Evolutionary conservation across 2,329 filamentous ascomycete genomes (phyloP).

Genomic region (Scopulariopsis brevicaulis): DNA sequence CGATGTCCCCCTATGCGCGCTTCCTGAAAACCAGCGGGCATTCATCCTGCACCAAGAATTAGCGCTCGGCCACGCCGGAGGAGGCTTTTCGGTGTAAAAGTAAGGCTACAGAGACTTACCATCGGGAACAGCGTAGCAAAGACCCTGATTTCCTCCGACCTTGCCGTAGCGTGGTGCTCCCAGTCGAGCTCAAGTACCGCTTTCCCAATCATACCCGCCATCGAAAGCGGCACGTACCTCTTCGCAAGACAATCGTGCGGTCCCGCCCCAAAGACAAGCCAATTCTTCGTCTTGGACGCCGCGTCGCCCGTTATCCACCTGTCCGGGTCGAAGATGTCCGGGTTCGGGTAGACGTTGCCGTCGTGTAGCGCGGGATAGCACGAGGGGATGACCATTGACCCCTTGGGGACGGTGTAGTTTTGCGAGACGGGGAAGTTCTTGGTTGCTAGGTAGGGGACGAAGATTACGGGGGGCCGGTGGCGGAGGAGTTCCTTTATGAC

Average conservation of each 20-base stretch:
- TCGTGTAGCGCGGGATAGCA: conserved; percentile 40
- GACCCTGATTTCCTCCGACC: conserved; percentile 36
- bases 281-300: conserved; percentile 37
- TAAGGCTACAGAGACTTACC: conserved; percentile 19
- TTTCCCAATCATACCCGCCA: conserved; percentile 41
- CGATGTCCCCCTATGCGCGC: conserved; percentile 8
- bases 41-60: conserved; percentile 15
- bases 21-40: conserved; percentile 23
- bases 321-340: conserved; percentile 35
- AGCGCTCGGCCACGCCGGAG: not conserved
- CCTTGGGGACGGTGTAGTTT: conserved; percentile 35
- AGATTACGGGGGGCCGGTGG: conserved; percentile 38
- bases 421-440: conserved; percentile 33
- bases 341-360: conserved; percentile 31
- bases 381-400: conserved; percentile 35
- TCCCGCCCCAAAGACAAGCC: conserved; percentile 40
- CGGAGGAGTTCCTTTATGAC: conserved; percentile 42
- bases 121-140: conserved; percentile 37
- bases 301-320: conserved; percentile 40
- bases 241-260: conserved; percentile 37
- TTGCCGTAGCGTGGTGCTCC: conserved; percentile 33
- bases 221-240: conserved; percentile 34
- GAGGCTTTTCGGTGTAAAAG: no score
- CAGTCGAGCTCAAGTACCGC: conserved; percentile 37
- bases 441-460: conserved; percentile 38